phyloP scores from a whole-genome alignment of 805 yeast genomes.

The Candida insectorum region DNA sequence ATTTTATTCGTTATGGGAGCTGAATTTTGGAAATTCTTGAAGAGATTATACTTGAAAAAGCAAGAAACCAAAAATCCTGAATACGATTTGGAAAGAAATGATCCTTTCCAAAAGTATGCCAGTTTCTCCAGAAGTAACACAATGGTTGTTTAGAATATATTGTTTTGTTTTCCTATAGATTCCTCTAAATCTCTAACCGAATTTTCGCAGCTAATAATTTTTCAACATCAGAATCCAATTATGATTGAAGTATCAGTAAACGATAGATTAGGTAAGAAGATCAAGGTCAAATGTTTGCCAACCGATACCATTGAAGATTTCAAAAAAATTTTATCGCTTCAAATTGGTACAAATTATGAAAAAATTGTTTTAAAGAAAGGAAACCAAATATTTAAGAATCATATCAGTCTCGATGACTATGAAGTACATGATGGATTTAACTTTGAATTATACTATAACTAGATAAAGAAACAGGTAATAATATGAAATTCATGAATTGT shows the following conservation, averaged over 20 bases:
- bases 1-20: conserved; percentile 54
- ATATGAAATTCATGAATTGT: conserved; percentile 1
- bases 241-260: conserved; percentile 44
- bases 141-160: background rate
- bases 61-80: conserved; percentile 52
- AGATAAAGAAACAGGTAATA: conserved; percentile 1
- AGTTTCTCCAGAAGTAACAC: conserved; percentile 44
- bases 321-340: conserved; percentile 77
- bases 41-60: conserved; percentile 52
- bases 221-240: background rate
- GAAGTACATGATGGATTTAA: conserved; percentile 89
- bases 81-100: conserved; percentile 56
- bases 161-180: too few relatives aligned
- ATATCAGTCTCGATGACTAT: conserved; percentile 88
- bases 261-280: conserved; percentile 77
- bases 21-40: conserved; percentile 66
- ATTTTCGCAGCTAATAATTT: background rate
- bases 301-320: conserved; percentile 88
- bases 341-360: conserved; percentile 71
- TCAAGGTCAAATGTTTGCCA: conserved; percentile 81
- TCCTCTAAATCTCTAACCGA: too few relatives aligned
- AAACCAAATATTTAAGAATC: conserved; percentile 79
- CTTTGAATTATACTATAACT: conserved; percentile 77
- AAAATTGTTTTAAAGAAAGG: conserved; percentile 79
- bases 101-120: conserved; percentile 62